A percentile compares a stretch with the other conserved stretches of the same genome.
These are phyloP conservation scores for Pyrenochaeta sp. DNA, from an alignment of 2,329 filamentous ascomycete species.

Conservation along the genomic window DNA sequence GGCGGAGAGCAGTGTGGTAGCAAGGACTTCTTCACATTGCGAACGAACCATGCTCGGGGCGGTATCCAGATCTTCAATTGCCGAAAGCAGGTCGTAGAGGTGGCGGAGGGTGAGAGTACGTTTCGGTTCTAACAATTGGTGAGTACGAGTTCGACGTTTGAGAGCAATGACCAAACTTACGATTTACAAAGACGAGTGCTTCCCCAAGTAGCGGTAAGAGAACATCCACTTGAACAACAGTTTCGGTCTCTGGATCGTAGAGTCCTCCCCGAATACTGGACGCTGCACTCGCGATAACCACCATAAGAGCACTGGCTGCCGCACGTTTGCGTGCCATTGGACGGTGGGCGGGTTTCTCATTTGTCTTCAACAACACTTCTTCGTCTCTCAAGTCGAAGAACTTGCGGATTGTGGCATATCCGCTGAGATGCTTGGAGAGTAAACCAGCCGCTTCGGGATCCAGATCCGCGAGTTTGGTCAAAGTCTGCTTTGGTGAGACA, in stretches of 20 bases:
- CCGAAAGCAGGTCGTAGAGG: conserved; percentile 76
- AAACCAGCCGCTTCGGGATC: conserved; percentile 85
- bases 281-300: conserved; percentile 84
- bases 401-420: conserved; percentile 87
- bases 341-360: conserved; percentile 52
- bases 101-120: conserved; percentile 72
- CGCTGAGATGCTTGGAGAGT: conserved; percentile 84
- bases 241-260: conserved; percentile 80
- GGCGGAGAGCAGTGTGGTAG: conserved; percentile 74
- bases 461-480: conserved; percentile 74
- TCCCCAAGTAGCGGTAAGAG: conserved; percentile 85
- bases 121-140: conserved; percentile 57
- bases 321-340: conserved; percentile 70
- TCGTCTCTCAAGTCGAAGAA: conserved; percentile 91
- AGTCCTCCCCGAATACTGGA: conserved; percentile 92
- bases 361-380: conserved; percentile 51
- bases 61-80: conserved; percentile 80
- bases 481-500: conserved; percentile 72
- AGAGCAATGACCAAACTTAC: conserved; percentile 39
- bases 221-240: conserved; percentile 88
- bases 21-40: conserved; percentile 80
- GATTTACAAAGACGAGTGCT: conserved; percentile 76
- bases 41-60: conserved; percentile 75
- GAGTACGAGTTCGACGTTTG: conserved; percentile 10
- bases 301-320: conserved; percentile 76